Conservation (phyloP, 2,329 filamentous ascomycete species). For the Calcarisporium arbuscula region DNA sequence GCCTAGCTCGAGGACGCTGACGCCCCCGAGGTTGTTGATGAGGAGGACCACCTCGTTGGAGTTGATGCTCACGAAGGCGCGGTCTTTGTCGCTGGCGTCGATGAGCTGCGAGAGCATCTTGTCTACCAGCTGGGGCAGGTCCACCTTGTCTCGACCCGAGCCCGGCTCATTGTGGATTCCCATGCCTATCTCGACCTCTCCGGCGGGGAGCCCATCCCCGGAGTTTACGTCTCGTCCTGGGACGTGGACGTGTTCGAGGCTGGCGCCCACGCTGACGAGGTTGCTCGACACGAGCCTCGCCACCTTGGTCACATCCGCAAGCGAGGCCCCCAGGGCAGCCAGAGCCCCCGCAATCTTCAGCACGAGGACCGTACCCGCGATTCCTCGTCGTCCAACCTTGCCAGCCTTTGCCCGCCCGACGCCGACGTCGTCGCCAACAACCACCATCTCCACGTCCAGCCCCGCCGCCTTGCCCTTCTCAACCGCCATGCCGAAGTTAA, state of each 20-base stretch:
- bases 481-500: constrained; percentile 90
- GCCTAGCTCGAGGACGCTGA: constrained; percentile 65
- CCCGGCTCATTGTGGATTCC: constrained; percentile 70
- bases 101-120: constrained; percentile 67
- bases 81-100: constrained; percentile 58
- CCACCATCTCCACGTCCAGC: constrained; percentile 76
- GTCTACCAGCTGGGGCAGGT: constrained; percentile 47
- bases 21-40: constrained; percentile 70
- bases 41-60: constrained; percentile 61
- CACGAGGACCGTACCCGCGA: constrained; percentile 87
- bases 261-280: constrained; percentile 78
- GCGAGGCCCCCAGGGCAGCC: constrained; percentile 60
- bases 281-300: constrained; percentile 69
- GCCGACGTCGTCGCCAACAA: constrained; percentile 87
- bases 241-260: constrained; percentile 86
- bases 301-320: constrained; percentile 67
- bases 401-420: constrained; percentile 75
- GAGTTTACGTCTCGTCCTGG: constrained; percentile 63
- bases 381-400: constrained; percentile 87
- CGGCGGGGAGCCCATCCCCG: constrained; percentile 48
- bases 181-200: constrained; percentile 64
- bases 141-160: constrained; percentile 44
- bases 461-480: constrained; percentile 84
- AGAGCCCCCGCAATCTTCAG: constrained; percentile 83
- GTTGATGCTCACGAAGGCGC: constrained; percentile 61